Percentiles rank a stretch among this genome's conserved stretches.
Evolutionary conservation across 345 rosid species (phyloP).

Genomic region (Gossypium turneri): DNA sequence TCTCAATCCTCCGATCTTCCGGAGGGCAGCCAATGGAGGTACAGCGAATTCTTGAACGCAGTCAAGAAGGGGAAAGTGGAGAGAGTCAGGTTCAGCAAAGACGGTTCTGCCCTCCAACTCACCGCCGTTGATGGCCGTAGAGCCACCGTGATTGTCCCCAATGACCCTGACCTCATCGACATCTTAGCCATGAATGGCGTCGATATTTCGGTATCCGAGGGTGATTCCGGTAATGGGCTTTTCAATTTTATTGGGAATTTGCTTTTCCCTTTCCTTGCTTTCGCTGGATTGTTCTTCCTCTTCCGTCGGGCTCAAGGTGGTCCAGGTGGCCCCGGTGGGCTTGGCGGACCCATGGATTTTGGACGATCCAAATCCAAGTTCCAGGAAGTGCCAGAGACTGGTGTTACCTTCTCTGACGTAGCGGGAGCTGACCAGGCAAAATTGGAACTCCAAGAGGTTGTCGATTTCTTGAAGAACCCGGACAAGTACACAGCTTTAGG

Average conservation of each 20-base stretch:
- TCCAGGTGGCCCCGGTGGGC: slow-evolving; percentile 76
- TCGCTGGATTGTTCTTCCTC: slow-evolving; percentile 59
- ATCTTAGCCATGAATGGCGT: slow-evolving; percentile 78
- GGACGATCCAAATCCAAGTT: slow-evolving; percentile 74
- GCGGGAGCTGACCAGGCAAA: slow-evolving; percentile 88
- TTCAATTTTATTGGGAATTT: slow-evolving; percentile 58
- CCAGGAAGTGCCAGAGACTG: slow-evolving; percentile 85
- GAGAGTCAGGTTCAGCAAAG: slow-evolving; percentile 74
- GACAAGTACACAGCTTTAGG: slow-evolving; percentile 88
- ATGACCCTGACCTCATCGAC: slow-evolving; percentile 69
- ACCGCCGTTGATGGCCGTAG: slow-evolving; percentile 67
- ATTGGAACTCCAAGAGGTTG: slow-evolving; percentile 73
- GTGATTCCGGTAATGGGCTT: slow-evolving; percentile 67
- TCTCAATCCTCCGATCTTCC: slow-evolving; percentile 55
- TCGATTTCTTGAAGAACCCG: slow-evolving; percentile 76
- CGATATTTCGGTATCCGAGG: slow-evolving; percentile 75
- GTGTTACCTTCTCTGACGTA: slow-evolving; percentile 67
- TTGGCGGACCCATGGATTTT: slow-evolving; percentile 85
- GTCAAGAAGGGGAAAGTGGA: slow-evolving; percentile 77
- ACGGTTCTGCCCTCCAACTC: slow-evolving; percentile 48
- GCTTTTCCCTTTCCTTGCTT: slow-evolving; percentile 58
- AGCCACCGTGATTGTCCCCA: slow-evolving; percentile 56
- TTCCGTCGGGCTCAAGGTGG: slow-evolving; percentile 71
- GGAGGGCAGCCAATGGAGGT: slow-evolving; percentile 56
- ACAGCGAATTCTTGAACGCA: slow-evolving; percentile 76